A percentile compares a stretch with the other conserved stretches of the same genome.
Evolutionary conservation across 257 asterid genomes (phyloP).

Genomic region (Salvia splendens): DNA sequence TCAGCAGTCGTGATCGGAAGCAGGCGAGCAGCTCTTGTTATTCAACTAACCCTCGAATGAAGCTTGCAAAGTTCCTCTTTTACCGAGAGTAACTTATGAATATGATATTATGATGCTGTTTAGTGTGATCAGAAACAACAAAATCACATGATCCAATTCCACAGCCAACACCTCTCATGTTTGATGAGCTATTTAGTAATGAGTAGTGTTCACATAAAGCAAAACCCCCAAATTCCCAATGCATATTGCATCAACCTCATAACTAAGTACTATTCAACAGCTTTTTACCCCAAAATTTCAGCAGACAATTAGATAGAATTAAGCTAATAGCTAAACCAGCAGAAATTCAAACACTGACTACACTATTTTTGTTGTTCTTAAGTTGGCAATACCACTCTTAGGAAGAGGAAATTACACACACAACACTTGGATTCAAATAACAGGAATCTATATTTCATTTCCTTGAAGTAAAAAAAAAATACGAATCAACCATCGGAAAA

Average conservation of each 20-base stretch:
- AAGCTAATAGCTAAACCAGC: conserved; percentile 21
- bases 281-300: conserved; percentile 8
- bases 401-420: background rate
- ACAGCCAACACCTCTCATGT: conserved; percentile 5
- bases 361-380: background rate
- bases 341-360: background rate
- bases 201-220: background rate
- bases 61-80: background rate
- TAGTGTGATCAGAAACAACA: background rate
- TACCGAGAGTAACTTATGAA: background rate
- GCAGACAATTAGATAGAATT: background rate
- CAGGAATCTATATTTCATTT: background rate
- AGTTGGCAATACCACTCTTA: background rate
- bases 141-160: background rate
- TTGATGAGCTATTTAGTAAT: background rate
- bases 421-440: background rate
- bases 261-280: background rate
- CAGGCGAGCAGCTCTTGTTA: background rate
- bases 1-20: background rate
- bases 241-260: background rate
- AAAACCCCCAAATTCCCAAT: background rate
- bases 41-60: background rate
- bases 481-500: background rate
- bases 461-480: background rate
- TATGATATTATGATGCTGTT: background rate